phyloP scores from a whole-genome alignment of 441 rosid genomes.

The Adansonia madagascariensis region DNA sequence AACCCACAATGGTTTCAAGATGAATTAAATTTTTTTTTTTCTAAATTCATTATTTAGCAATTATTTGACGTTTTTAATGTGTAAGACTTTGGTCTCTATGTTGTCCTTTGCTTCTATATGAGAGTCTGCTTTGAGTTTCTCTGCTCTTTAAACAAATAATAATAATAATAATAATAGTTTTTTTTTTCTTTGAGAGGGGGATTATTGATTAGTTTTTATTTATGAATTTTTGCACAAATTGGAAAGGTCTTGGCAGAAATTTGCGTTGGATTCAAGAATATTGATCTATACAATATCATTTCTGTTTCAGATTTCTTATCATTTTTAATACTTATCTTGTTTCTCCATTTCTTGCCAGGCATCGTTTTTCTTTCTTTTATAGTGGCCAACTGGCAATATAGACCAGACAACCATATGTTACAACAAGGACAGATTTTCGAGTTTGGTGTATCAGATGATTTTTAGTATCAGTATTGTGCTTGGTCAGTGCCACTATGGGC shows the following conservation, averaged over 20 bases:
- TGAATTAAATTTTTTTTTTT: not conserved
- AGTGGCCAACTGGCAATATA: conserved; percentile 38
- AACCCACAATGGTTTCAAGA: not conserved
- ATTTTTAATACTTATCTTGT: conserved; percentile 17
- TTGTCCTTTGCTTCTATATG: not conserved
- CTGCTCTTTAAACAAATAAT: not conserved
- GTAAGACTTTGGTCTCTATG: not conserved
- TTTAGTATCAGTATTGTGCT: conserved; percentile 54
- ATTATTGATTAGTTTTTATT: not conserved
- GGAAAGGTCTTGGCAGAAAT: not conserved
- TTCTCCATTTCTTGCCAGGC: conserved; percentile 33
- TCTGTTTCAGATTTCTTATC: conserved; percentile 17
- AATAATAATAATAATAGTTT: not conserved
- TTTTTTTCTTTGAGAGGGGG: not conserved
- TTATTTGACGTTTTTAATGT: not conserved
- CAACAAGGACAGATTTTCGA: conserved; percentile 36
- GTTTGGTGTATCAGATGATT: conserved; percentile 71
- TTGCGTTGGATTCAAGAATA: conserved; percentile 15
- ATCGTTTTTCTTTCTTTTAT: conserved; percentile 22
- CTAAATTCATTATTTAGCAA: not conserved
- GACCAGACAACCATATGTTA: conserved; percentile 49
- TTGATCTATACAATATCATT: conserved; percentile 12
- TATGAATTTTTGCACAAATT: conserved; percentile 7
- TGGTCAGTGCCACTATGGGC: conserved; percentile 77
- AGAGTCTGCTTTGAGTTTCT: conserved; percentile 13